Conservation (phyloP, 2,329 filamentous ascomycete species). For the Xylaria polymorpha region DNA sequence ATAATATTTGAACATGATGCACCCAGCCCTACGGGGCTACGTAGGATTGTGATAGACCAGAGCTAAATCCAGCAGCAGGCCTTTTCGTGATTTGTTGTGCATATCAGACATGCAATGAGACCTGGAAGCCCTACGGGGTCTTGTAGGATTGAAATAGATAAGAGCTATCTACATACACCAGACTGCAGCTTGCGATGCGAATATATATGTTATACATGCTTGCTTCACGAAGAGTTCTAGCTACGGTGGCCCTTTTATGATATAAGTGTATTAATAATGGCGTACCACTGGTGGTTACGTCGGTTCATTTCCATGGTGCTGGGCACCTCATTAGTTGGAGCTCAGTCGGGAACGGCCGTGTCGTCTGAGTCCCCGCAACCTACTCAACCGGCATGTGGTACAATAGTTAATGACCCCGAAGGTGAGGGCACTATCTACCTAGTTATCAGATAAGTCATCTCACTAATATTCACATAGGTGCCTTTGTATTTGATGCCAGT, state of each 20-base stretch:
- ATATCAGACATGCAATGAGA: constrained; percentile 2
- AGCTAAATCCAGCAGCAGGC: neutral
- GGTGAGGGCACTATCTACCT: neutral
- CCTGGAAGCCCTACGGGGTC: constrained; percentile 4
- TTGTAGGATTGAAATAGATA: neutral
- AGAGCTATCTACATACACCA: neutral
- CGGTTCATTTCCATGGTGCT: constrained; percentile 13
- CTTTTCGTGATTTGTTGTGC: neutral
- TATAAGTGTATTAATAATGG: constrained; percentile 20
- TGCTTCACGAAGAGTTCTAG: neutral
- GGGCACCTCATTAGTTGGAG: constrained; percentile 14
- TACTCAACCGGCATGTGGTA: constrained; percentile 6
- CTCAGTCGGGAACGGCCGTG: neutral
- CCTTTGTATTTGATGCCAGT: constrained; percentile 36
- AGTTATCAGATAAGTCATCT: neutral
- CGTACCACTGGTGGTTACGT: constrained; percentile 10
- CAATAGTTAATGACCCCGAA: constrained; percentile 15
- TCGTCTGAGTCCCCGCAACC: constrained; percentile 1
- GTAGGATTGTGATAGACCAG: constrained; percentile 1
- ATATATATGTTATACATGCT: constrained; percentile 5
- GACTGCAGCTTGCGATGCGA: neutral
- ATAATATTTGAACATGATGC: neutral
- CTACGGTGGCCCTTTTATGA: neutral
- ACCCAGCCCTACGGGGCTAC: neutral
- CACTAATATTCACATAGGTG: constrained; percentile 6